Evolutionary conservation across 1,139 yeast species (phyloP), one percentile per base, ranked within the genome.

Genomic region (Sugiyamaella neomexicana): DNA sequence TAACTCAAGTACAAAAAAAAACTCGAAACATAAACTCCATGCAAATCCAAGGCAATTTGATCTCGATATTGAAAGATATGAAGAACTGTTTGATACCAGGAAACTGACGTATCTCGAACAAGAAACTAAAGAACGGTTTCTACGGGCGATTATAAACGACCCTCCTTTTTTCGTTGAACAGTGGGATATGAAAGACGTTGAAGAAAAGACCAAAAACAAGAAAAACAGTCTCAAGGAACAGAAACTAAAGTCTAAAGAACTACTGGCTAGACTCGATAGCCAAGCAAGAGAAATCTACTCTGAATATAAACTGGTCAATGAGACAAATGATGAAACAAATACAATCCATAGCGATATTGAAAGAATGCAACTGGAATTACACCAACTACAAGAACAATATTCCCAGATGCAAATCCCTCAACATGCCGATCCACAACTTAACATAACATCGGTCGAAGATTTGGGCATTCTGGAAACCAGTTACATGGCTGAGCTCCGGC

Each of bases 31-130:
- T 42, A 50, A 54, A 29, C 46, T 57, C 15, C 59, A 57, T 7
- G 57, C 56, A 13, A 63, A 62, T 41, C 70, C 67, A 27, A 56
- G 50, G 31, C 56, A 62, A 46, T 55, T 66, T 23, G 62, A 60
- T 16, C 57, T 55, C 41, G 69, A 68, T 43, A 70, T 64, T n/a
- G 62, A 58, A 43, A 55, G 58, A 45, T 60, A 59, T 40, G 58
- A 73, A 54, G 77, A 76, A 57, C 67, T 75, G 32, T 79, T 79
- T 58, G 75, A 78, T 16, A 75, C 82, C 53, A 70, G 83, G 46
- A 82, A 83, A 63, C 81, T 83, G 57, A 77, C 82, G 47, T 84
- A 82, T 64, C 68, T 83, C 48, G 90, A 85, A 63, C 86, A 83
- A 62, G 89, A 83, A 62, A 78, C 88, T 1, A 76, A 86, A 60